These are phyloP conservation scores for Tuber melanosporum DNA, from an alignment of 495 filamentous ascomycete species.

Conservation along the genomic window DNA sequence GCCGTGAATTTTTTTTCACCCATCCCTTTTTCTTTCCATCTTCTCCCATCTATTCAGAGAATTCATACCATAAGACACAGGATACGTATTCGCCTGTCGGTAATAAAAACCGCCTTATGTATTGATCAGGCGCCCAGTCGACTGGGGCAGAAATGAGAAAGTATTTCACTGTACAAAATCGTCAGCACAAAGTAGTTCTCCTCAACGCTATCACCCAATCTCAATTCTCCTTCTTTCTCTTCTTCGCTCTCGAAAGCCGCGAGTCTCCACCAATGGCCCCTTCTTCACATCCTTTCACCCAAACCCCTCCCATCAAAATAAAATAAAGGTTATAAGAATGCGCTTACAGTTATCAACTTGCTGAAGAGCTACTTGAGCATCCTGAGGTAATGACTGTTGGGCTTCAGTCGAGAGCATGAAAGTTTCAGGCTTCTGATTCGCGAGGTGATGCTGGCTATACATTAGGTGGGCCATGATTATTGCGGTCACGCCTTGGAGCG, in stretches of 20 bases:
- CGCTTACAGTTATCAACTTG: constrained; percentile 95
- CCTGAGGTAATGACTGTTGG: constrained; percentile 89
- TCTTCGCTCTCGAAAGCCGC: constrained; percentile 11
- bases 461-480: constrained; percentile 41
- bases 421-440: constrained; percentile 83
- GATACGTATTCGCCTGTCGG: constrained; percentile 98
- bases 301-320: constrained; percentile 5
- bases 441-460: constrained; percentile 42
- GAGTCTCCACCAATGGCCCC: constrained; percentile 6
- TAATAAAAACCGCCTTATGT: constrained; percentile 88
- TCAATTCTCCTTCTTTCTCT: neutral
- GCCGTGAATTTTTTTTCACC: constrained; percentile 2
- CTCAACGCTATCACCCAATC: constrained; percentile 19
- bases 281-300: constrained; percentile 25
- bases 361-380: constrained; percentile 93
- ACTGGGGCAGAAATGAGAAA: constrained; percentile 98
- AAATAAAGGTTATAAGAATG: constrained; percentile 8
- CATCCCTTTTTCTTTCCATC: constrained; percentile 10
- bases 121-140: constrained; percentile 94
- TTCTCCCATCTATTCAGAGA: neutral
- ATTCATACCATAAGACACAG: constrained; percentile 82
- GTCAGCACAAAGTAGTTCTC: constrained; percentile 33
- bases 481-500: constrained; percentile 32
- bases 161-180: constrained; percentile 73
- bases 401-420: constrained; percentile 97